Percentiles rank a stretch among this genome's conserved stretches.
phyloP scores from a whole-genome alignment of 1,139 yeast genomes.

The Saccharomyces pastorianus region DNA sequence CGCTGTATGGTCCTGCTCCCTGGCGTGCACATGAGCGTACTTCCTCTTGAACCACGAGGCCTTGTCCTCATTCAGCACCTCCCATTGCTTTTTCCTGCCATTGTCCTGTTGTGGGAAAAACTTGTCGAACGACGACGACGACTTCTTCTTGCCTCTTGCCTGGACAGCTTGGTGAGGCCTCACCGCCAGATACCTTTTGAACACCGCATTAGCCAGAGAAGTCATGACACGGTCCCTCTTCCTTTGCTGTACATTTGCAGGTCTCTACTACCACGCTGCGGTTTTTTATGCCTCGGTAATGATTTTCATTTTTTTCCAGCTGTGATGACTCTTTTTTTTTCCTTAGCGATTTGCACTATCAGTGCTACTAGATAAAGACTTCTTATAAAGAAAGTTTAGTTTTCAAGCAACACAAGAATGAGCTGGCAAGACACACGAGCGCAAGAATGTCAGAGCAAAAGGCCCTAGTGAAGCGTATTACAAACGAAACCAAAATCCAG shows the following conservation, averaged over 20 bases:
- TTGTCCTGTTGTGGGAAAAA: slow-evolving; percentile 1
- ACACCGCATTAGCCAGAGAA: not conserved
- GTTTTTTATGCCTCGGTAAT: not conserved
- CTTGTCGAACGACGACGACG: not conserved
- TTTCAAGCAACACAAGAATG: not conserved
- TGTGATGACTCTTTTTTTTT: not conserved
- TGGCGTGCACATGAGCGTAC: slow-evolving; percentile 53
- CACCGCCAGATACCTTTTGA: slow-evolving; percentile 1
- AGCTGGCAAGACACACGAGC: not conserved
- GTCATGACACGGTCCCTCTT: not conserved
- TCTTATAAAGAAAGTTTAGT: not conserved
- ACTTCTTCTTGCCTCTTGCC: not conserved
- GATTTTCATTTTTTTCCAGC: not conserved
- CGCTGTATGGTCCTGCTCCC: slow-evolving; percentile 30
- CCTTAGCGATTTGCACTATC: not conserved
- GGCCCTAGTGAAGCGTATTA: slow-evolving; percentile 59
- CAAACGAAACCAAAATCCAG: slow-evolving; percentile 91
- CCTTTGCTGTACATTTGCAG: not conserved
- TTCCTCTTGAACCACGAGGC: slow-evolving; percentile 47
- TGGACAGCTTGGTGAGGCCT: not conserved
- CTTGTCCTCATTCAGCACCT: slow-evolving; percentile 43
- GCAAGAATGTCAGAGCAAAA: slow-evolving; percentile 28
- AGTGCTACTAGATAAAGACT: not conserved
- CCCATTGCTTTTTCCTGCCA: slow-evolving; percentile 46
- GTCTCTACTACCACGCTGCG: too few species aligned